Evolutionary conservation across 352 stramenopile species (phyloP).

Genomic region (Blastocystis sp.): DNA sequence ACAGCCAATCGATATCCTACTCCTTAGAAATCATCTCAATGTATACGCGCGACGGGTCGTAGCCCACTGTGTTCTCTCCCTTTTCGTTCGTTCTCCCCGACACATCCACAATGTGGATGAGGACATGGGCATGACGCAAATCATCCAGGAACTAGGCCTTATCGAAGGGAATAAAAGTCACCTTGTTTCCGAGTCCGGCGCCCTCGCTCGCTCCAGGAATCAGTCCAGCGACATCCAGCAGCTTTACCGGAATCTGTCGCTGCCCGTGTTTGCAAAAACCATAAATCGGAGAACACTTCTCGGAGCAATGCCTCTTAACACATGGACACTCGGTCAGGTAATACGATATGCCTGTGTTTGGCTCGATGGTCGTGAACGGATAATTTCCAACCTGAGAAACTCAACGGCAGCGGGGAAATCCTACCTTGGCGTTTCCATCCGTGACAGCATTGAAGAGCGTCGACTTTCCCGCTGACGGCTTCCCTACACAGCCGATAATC

Average conservation of each 20-base stretch:
- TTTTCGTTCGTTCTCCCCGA: slow-evolving; percentile 84
- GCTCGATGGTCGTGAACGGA: slow-evolving; percentile 84
- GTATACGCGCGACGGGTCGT: slow-evolving; percentile 76
- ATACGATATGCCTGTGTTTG: slow-evolving; percentile 83
- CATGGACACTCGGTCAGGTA: slow-evolving; percentile 80
- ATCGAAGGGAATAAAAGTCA: slow-evolving; percentile 77
- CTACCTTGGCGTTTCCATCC: slow-evolving; percentile 78
- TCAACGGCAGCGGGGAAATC: not conserved
- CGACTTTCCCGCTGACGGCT: slow-evolving; percentile 82
- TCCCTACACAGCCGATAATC: slow-evolving; percentile 82
- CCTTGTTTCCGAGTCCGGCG: slow-evolving; percentile 95
- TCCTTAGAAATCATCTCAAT: slow-evolving; percentile 49
- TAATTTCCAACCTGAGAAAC: slow-evolving; percentile 78
- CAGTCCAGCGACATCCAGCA: slow-evolving; percentile 86
- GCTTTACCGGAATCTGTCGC: slow-evolving; percentile 77
- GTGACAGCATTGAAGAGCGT: slow-evolving; percentile 86
- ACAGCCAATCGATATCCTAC: slow-evolving; percentile 82
- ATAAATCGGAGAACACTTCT: slow-evolving; percentile 64
- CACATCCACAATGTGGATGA: slow-evolving; percentile 85
- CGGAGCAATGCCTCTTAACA: slow-evolving; percentile 4
- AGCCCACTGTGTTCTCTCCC: slow-evolving; percentile 80
- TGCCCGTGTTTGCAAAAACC: slow-evolving; percentile 63
- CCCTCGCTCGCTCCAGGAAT: slow-evolving; percentile 86
- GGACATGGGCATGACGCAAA: slow-evolving; percentile 80
- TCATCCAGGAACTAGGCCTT: slow-evolving; percentile 80